Evolutionary conservation across 441 rosid genomes (phyloP), one percentile per base, ranked within the genome.

Genomic region (Daphne laureola): DNA sequence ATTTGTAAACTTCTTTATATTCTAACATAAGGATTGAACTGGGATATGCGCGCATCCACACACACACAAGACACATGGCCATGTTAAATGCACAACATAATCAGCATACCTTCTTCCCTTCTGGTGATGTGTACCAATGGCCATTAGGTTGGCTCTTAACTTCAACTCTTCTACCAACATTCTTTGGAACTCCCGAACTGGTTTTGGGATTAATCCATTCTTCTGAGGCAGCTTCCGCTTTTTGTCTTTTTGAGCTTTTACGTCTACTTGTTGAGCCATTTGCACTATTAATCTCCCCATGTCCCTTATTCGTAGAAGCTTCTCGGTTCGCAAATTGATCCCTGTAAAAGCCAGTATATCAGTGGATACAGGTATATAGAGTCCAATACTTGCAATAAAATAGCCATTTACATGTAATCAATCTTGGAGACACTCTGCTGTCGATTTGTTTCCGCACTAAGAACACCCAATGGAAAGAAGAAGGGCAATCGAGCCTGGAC

Each of bases 41-140:
- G 3, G 27, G 46, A 41, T 51, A 14, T 9, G 13, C 17, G 23
- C 8, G 16, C 44, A 23, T 17, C 7, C 46, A 57, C 26, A 15
- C 23, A 12, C 12, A 14, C n/a, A 36, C 2, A 8, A 27, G 38
- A 31, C 8, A 7, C 8, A 31, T 31, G 0, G 8, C 11, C 4
- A 5, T 31, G 38, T 31, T 31, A 31, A 6, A 31, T 31, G 38
- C 2, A 12, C 36, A 49, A 15, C 3, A 48, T 50, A 44, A 53
- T 26, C 40, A 58, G 38, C 65, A 41, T 58, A 86, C 98, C 97
- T 80, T 86, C 59, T 69, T 84, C 57, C 98, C 98, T 41, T 78
- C 88, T 40, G 88, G 62, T 2, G 82, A 78, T 52, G 96, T 89
- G 64, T 71, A 84, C 98, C 98, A 92, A 49, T 64, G 92, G 50